These are phyloP conservation scores for Colletotrichum lindemuthianum DNA, from an alignment of 2,329 filamentous ascomycete species.

Conservation along the genomic window DNA sequence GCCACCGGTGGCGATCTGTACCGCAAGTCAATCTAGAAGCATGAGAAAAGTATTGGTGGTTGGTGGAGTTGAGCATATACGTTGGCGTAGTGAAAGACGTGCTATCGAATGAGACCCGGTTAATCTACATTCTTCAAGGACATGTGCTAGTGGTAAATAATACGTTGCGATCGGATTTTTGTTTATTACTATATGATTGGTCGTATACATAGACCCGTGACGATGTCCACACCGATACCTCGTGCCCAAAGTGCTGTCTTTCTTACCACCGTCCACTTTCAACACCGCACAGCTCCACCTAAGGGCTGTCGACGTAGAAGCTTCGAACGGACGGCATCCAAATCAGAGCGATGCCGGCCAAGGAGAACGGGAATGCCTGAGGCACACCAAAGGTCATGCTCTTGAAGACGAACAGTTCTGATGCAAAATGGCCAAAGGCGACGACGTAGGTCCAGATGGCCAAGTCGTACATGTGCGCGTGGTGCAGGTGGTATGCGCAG, in stretches of 20 bases:
- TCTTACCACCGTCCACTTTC: not conserved
- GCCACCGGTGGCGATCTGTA: conserved; percentile 86
- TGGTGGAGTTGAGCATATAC: not conserved
- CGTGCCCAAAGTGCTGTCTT: no score
- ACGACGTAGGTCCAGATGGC: conserved; percentile 84
- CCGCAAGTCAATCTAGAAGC: conserved; percentile 67
- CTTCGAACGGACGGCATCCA: conserved; percentile 76
- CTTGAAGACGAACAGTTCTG: conserved; percentile 83
- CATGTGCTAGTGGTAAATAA: no score
- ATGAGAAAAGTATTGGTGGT: not conserved
- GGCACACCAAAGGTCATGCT: conserved; percentile 73
- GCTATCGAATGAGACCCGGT: no score
- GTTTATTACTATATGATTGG: no score
- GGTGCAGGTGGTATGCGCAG: conserved; percentile 82
- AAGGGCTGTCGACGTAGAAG: conserved; percentile 68
- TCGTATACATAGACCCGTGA: no score
- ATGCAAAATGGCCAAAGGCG: conserved; percentile 80
- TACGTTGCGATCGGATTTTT: no score
- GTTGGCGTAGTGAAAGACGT: not conserved
- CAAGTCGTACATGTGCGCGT: conserved; percentile 80
- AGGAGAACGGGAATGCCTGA: conserved; percentile 64
- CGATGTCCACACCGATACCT: no score
- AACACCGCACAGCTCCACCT: not conserved
- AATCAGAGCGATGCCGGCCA: conserved; percentile 60
- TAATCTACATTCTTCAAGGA: no score